Conservation (phyloP, 805 yeast genomes). For the Pichia thaimueangensis region DNA sequence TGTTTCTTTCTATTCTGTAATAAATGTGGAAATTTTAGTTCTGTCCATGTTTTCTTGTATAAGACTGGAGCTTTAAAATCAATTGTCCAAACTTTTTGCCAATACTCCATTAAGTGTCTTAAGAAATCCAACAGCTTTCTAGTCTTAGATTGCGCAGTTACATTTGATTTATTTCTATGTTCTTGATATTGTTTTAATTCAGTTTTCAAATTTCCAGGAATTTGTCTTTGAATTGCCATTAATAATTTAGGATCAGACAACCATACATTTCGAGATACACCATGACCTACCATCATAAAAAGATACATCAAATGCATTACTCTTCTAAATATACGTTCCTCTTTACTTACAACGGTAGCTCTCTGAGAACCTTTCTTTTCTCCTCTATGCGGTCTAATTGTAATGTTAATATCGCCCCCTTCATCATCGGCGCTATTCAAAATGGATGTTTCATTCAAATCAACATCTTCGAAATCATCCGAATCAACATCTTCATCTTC, state of each 20-base stretch:
- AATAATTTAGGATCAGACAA: conserved; percentile 45
- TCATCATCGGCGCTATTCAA: conserved; percentile 6
- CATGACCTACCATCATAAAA: conserved; percentile 58
- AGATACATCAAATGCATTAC: conserved; percentile 54
- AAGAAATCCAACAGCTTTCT: conserved; percentile 72
- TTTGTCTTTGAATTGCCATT: conserved; percentile 33
- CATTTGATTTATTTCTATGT: conserved; percentile 15
- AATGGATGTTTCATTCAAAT: conserved; percentile 17
- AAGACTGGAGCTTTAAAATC: conserved; percentile 42
- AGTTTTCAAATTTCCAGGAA: conserved; percentile 42
- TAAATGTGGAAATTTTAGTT: conserved; percentile 26
- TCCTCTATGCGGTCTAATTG: conserved; percentile 13
- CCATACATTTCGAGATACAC: conserved; percentile 68
- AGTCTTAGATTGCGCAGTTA: conserved; percentile 39
- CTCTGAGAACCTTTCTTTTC: conserved; percentile 22
- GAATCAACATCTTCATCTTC: conserved; percentile 33
- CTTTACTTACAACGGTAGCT: conserved; percentile 38
- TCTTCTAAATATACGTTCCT: conserved; percentile 49
- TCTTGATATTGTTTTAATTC: conserved; percentile 34
- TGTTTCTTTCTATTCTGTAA: background rate
- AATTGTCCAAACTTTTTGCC: conserved; percentile 35
- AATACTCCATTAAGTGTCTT: conserved; percentile 56
- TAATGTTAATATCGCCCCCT: conserved; percentile 20
- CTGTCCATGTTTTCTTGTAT: conserved; percentile 43
- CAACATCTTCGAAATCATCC: conserved; percentile 37